Evolutionary conservation across 78 protist species (phyloP).

Genomic region (Thecamonas trahens): DNA sequence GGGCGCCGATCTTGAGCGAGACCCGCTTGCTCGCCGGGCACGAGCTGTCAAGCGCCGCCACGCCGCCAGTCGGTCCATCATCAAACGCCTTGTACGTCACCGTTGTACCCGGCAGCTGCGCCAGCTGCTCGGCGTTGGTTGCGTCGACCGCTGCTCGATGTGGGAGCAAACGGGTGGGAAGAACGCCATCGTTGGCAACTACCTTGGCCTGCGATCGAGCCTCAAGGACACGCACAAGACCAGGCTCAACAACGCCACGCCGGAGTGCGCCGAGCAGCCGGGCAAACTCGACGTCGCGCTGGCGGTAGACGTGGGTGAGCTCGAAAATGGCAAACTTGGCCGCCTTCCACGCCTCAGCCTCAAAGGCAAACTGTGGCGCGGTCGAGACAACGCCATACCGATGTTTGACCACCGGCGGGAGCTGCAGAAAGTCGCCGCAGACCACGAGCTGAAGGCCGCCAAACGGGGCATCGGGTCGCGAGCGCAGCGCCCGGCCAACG

Average conservation of each 20-base stretch:
- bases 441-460: conserved; percentile 57
- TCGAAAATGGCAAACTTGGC: neutral
- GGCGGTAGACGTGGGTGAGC: conserved; percentile 1
- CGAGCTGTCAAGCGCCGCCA: no score
- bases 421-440: conserved; percentile 58
- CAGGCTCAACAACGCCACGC: no score
- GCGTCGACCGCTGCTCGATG: no score
- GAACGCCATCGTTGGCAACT: no score
- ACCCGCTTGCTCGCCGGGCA: no score
- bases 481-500: conserved; percentile 13
- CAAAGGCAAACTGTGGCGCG: neutral
- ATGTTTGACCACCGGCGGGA: conserved; percentile 46
- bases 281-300: neutral
- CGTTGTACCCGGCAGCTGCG: no score
- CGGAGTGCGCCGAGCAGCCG: neutral
- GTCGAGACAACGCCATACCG: no score
- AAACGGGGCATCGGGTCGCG: conserved; percentile 12
- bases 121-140: no score
- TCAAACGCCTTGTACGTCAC: neutral
- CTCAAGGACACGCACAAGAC: no score
- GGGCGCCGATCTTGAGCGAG: conserved; percentile 33
- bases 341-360: neutral
- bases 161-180: no score
- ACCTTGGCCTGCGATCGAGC: no score
- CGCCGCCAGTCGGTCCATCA: no score